A percentile compares a stretch with the other conserved stretches of the same genome.
Evolutionary conservation across 2,329 filamentous ascomycete genomes (phyloP).

Genomic region (Pezicula neosporulosa): DNA sequence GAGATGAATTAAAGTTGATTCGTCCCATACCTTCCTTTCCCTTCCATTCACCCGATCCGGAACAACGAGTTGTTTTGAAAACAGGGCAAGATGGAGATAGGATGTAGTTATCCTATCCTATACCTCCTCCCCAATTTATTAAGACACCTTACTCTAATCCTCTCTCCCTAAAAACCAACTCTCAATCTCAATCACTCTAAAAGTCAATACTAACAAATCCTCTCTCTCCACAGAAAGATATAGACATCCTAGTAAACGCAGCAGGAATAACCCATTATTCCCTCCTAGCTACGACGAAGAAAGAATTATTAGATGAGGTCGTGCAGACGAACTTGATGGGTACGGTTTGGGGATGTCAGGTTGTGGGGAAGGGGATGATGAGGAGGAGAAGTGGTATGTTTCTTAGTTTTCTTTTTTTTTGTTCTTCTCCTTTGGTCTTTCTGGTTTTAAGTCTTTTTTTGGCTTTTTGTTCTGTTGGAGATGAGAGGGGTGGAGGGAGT

Average conservation of each 20-base stretch:
- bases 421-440: conserved; percentile 1
- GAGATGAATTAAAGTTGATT: too few species aligned
- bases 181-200: too few species aligned
- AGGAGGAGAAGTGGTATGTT: conserved; percentile 26
- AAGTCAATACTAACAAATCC: background rate
- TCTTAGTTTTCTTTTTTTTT: background rate
- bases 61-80: background rate
- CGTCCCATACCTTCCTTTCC: background rate
- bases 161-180: background rate
- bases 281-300: conserved; percentile 54
- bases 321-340: conserved; percentile 68
- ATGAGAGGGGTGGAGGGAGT: too few species aligned
- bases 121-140: background rate
- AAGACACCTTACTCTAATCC: too few species aligned
- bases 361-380: conserved; percentile 45
- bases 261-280: conserved; percentile 69
- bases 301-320: conserved; percentile 50
- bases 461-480: too few species aligned
- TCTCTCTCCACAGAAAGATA: conserved; percentile 15
- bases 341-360: conserved; percentile 60
- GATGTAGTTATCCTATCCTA: background rate
- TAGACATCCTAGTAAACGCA: conserved; percentile 71
- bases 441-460: background rate
- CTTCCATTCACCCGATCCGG: background rate
- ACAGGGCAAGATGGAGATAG: background rate